phyloP scores from a whole-genome alignment of 2,329 filamentous ascomycete species.

The Acephala macrosclerotiorum region DNA sequence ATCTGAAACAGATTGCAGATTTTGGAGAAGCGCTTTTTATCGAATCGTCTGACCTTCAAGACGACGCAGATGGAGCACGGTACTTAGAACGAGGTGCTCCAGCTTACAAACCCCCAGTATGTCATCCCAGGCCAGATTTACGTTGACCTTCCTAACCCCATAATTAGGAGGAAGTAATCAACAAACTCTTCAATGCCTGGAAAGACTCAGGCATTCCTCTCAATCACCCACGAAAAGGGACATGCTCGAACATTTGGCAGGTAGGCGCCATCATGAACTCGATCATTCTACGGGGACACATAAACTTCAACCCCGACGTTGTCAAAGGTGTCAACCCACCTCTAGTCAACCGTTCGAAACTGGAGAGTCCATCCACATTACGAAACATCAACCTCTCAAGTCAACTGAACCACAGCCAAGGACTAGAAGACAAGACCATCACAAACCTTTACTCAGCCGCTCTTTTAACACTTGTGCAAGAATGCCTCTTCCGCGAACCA shows the following conservation, averaged over 20 bases:
- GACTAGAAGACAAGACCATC: background rate
- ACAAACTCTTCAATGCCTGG: background rate
- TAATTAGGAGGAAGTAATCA: slow-evolving; percentile 20
- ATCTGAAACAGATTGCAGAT: slow-evolving; percentile 19
- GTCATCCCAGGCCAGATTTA: background rate
- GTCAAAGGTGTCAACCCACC: slow-evolving; percentile 2
- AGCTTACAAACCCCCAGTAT: slow-evolving; percentile 16
- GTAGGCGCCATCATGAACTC: slow-evolving; percentile 26
- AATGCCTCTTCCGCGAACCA: slow-evolving; percentile 18
- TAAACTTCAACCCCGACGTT: slow-evolving; percentile 19
- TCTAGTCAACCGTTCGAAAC: background rate
- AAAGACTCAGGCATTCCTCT: slow-evolving; percentile 11
- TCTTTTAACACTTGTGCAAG: slow-evolving; percentile 10
- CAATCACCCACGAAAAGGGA: slow-evolving; percentile 20
- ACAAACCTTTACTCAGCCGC: background rate
- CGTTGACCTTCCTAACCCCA: background rate
- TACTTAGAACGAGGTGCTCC: slow-evolving; percentile 11
- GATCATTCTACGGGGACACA: slow-evolving; percentile 10
- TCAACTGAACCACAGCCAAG: slow-evolving; percentile 11
- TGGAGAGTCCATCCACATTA: background rate
- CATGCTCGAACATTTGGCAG: slow-evolving; percentile 26
- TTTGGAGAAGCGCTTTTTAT: slow-evolving; percentile 24
- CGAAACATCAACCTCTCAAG: background rate
- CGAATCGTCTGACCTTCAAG: slow-evolving; percentile 2
- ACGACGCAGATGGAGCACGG: slow-evolving; percentile 15